phyloP scores from a whole-genome alignment of 2,329 filamentous ascomycete genomes.

The Thielaviopsis musarum region DNA sequence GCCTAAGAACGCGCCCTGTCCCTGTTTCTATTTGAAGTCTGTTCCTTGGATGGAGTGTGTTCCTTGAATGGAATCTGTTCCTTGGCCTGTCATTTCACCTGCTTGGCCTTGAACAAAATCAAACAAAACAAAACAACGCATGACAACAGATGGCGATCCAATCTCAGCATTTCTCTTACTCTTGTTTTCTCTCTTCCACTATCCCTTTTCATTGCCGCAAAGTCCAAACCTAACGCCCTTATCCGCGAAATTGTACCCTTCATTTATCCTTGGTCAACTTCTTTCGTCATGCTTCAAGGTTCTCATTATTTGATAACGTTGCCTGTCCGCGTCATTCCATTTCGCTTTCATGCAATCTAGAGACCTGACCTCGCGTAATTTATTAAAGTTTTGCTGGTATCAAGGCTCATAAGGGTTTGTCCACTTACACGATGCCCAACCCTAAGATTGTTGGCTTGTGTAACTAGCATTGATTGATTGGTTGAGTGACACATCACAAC shows the following conservation, averaged over 20 bases:
- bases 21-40: too few relatives aligned
- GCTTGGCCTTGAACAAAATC: background rate
- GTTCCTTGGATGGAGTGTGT: too few relatives aligned
- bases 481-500: too few relatives aligned
- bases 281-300: background rate
- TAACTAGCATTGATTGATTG: too few relatives aligned
- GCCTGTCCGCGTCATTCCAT: background rate
- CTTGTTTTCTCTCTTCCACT: background rate
- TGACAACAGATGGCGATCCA: background rate
- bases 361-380: background rate
- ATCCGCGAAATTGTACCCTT: background rate
- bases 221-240: background rate
- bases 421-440: too few relatives aligned
- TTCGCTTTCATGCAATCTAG: background rate
- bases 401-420: background rate
- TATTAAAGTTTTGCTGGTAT: background rate
- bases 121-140: background rate
- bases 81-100: background rate
- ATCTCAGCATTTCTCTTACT: background rate
- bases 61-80: too few relatives aligned
- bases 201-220: background rate
- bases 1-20: background rate
- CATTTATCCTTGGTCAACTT: background rate
- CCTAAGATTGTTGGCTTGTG: too few relatives aligned
- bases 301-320: background rate